Conservation (phyloP, 495 filamentous ascomycete species). For the Aspergillus leporis region DNA sequence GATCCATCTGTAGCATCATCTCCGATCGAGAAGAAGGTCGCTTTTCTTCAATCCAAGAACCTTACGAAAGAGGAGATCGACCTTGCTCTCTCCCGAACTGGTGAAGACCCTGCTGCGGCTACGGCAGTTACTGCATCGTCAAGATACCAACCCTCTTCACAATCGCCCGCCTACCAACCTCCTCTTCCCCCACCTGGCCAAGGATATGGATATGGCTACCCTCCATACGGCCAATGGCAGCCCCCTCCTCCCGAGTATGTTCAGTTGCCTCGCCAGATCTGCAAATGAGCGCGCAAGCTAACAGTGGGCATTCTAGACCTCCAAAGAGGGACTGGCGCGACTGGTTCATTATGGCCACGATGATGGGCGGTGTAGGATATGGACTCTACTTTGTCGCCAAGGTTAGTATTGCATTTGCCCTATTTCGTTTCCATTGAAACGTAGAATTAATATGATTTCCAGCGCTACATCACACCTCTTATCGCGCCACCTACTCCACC, state of each 20-base stretch:
- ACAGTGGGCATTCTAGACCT: slow-evolving; percentile 26
- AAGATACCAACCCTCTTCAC: slow-evolving; percentile 48
- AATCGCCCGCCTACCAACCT: slow-evolving; percentile 53
- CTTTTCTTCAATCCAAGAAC: slow-evolving; percentile 96
- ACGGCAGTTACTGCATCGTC: slow-evolving; percentile 37
- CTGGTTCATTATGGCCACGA: slow-evolving; percentile 97
- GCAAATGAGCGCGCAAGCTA: slow-evolving; percentile 11
- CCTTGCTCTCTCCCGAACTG: slow-evolving; percentile 72
- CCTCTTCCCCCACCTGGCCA: slow-evolving; percentile 55
- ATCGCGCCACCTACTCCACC: slow-evolving; percentile 92
- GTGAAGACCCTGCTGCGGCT: slow-evolving; percentile 53
- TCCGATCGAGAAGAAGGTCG: slow-evolving; percentile 86
- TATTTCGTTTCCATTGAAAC: background rate
- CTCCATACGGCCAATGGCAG: slow-evolving; percentile 70
- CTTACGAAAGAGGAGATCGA: slow-evolving; percentile 95
- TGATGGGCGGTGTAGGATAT: slow-evolving; percentile 81
- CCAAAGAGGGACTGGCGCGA: slow-evolving; percentile 94
- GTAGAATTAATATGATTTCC: slow-evolving; percentile 14
- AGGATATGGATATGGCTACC: slow-evolving; percentile 72
- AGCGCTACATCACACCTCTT: slow-evolving; percentile 88
- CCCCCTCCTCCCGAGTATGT: slow-evolving; percentile 64
- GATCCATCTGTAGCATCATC: slow-evolving; percentile 89
- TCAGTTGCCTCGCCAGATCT: background rate
- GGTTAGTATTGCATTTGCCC: slow-evolving; percentile 40
- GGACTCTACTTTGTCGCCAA: slow-evolving; percentile 86